phyloP scores from a whole-genome alignment of 106 monocot genomes.

The Ottelia alismoides region DNA sequence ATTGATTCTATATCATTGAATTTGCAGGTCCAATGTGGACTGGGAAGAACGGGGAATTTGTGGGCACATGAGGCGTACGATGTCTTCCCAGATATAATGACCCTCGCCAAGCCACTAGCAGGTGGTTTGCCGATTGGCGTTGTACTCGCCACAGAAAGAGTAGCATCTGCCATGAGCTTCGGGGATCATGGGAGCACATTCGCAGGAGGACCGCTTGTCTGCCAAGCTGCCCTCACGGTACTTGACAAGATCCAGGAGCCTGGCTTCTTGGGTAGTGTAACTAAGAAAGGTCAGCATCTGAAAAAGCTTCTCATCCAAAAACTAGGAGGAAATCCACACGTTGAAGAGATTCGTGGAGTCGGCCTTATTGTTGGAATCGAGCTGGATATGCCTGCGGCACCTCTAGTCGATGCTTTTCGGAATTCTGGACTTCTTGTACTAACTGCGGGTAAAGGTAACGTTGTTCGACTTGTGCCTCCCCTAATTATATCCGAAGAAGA shows the following conservation, averaged over 20 bases:
- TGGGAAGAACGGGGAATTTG: constrained; percentile 70
- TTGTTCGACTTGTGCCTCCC: constrained; percentile 78
- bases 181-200: constrained; percentile 90
- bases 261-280: constrained; percentile 44
- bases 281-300: constrained; percentile 50
- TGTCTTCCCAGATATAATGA: constrained; percentile 72
- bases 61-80: constrained; percentile 81
- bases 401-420: constrained; percentile 53
- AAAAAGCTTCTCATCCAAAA: constrained; percentile 47
- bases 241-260: constrained; percentile 60
- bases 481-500: constrained; percentile 72
- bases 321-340: constrained; percentile 31
- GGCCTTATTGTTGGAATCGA: constrained; percentile 80
- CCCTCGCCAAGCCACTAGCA: constrained; percentile 87
- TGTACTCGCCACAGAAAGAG: constrained; percentile 41
- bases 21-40: constrained; percentile 77
- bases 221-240: constrained; percentile 58
- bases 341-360: constrained; percentile 64
- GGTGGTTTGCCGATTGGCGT: constrained; percentile 83
- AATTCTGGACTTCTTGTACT: constrained; percentile 65
- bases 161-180: constrained; percentile 41
- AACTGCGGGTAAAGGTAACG: constrained; percentile 76
- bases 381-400: constrained; percentile 53
- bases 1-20: not conserved
- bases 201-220: constrained; percentile 62